Evolutionary conservation across 495 filamentous ascomycete species (phyloP), one percentile per base, ranked within the genome.

Genomic region (Penicillium goetzii): DNA sequence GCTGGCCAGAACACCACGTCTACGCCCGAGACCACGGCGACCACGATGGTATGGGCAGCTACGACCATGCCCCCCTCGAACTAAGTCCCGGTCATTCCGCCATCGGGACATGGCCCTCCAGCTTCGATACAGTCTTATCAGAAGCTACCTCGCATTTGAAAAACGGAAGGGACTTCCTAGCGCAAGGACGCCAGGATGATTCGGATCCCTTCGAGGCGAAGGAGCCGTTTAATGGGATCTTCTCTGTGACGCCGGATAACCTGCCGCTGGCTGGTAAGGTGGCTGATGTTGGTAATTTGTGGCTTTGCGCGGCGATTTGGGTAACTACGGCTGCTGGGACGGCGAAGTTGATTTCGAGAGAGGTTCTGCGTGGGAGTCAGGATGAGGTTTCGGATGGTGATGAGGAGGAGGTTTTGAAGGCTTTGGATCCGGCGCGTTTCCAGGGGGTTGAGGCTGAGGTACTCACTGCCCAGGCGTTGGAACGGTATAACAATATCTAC

Each of bases 171-270:
- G 19, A 65, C 1, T 68, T 68, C 52, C 49, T 72, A 10, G 56
- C 63, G 0, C 28, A 56, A 11, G 63, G 63, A 23, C 40, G 8
- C 2, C 40, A 30, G 11, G 52, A 12, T 2, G 51, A 59, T n/a
- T 10, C 21, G 6, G 47, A 64, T 9, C 43, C 62, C 0, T 58
- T 61, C n/a, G 64, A 66, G 33, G 68, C 60, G 50, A 58, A 66
- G 26, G 4, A 34, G 15, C 66, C 66, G 3, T 76, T 74, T 58
- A 78, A 78, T 56, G 75, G 75, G 17, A 75, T 76, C 21, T 78
- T 78, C 56, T 60, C 75, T 1, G 72, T 78, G 58, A 78, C 75
- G 4, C 75, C 75, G 2, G 75, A 78, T 51, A 78, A 78, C 53
- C 59, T 76, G 47, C 75, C 75, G 3, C 56, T 78, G 40, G 74